These are phyloP conservation scores for Lomentospora prolificans DNA, from an alignment of 2,329 filamentous ascomycete species.

Conservation along the genomic window DNA sequence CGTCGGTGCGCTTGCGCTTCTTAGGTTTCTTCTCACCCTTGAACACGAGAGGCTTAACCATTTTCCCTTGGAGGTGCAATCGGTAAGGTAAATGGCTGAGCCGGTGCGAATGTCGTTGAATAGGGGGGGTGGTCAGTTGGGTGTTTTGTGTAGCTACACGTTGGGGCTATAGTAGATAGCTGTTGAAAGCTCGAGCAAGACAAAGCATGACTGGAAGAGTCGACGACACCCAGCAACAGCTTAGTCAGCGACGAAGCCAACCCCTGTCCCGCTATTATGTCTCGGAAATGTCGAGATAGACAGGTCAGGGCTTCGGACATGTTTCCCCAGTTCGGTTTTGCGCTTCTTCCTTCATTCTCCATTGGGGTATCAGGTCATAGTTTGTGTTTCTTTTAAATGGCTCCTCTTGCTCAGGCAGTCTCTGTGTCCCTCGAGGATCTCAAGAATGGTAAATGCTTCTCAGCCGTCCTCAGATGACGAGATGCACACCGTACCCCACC, in stretches of 20 bases:
- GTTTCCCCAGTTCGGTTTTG: background rate
- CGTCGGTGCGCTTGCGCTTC: conserved; percentile 69
- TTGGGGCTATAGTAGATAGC: too few relatives aligned
- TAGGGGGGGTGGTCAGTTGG: too few relatives aligned
- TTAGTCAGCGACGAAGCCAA: background rate
- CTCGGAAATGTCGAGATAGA: background rate
- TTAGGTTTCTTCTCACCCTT: conserved; percentile 96
- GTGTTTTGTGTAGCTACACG: too few relatives aligned
- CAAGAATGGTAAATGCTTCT: conserved; percentile 46
- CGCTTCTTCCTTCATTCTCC: background rate
- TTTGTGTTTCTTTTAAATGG: conserved; percentile 23
- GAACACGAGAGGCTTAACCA: conserved; percentile 87
- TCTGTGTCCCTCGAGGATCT: conserved; percentile 54
- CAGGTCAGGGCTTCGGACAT: background rate
- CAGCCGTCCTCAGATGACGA: too few relatives aligned
- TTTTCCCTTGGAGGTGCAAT: conserved; percentile 21
- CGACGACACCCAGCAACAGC: too few relatives aligned
- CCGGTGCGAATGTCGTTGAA: too few relatives aligned
- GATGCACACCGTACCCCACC: conserved; percentile 13
- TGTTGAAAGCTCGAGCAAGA: too few relatives aligned
- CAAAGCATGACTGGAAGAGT: too few relatives aligned
- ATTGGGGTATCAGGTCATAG: background rate
- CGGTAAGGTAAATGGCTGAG: background rate
- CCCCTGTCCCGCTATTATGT: background rate
- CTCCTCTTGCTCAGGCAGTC: conserved; percentile 42